Base-by-base conservation (phyloP, 805 yeast genomes). In the Pichia cabralensis region DNA sequence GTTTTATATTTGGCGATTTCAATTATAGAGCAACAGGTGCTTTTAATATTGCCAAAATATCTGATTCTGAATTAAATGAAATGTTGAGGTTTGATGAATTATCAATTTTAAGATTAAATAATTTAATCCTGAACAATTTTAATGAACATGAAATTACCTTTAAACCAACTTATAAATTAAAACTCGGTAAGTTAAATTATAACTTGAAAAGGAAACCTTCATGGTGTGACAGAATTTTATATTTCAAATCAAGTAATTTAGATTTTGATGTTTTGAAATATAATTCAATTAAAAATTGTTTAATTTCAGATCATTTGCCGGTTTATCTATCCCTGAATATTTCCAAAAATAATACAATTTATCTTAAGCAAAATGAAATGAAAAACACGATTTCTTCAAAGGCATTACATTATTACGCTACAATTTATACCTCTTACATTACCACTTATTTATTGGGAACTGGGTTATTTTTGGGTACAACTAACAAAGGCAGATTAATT, bases 221-320 rank as follows among this genome's bases (percentile, higher is more conserved):
- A 6, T 88, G 95, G 94, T 86, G 96, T 56, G 97, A 88, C 52
- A 59, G 97, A 34, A 71, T 88, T 6, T 52, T 88, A 30, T 83
- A 61, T 47, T 69, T 70, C 36, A 50, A 62, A 2, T 71, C 76
- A 53, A 56, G 38, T 44, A 19, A 26, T 21, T 10, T 24, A 6
- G 14, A 26, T 2, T 55, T 23, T 26, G 24, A 38, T 5, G 39
- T 73, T 1, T 43, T 55, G 11, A 49, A 52, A 4, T 85, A 85
- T 54, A 47, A 57, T 20, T 64, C 81, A 6, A 44, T 81, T 1
- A 52, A 60, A 2, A 51, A 60, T 0, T 55, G 79, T 25, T 55
- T 58, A 5, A 60, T 65, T 17, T 81, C 95, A 0, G 96, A 86
- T 54, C 96, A 86, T 55, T 71, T 71, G 31, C 94, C 96, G 0